Base-by-base conservation (phyloP, 78 protist genomes). In the Dictyostelium intermedium region DNA sequence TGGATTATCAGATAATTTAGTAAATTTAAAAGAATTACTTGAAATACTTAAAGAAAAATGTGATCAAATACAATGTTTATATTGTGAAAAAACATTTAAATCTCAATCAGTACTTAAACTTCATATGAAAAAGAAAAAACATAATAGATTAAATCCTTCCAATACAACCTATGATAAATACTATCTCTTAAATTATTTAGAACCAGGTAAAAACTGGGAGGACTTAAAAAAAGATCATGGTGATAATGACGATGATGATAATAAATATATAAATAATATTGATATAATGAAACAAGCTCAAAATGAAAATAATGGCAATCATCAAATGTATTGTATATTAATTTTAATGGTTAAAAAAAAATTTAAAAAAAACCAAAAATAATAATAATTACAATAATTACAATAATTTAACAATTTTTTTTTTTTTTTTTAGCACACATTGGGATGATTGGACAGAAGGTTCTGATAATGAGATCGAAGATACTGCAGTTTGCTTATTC, bases 101-200 rank as follows among this genome's bases (percentile, higher is more conserved):
- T 83, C 82, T 14, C 27, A 34, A 41, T 16, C 83, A 3, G 91
- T 85, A 11, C 13, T 94, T 16, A 94, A 94, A 73, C 69, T 34
- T 34, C 96, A 94, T 41, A 94, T 94, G 96, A 84, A 89, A 50
- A 94, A 94, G 85, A 94, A 94, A 87, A 86, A 85, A 80, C 96
- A 94, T 69, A 37, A 13, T 20, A 66, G 92, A 79, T 82, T 94
- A 47, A 85, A 94, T 23, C 94, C 96, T 43, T 14, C 53, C 32
- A 94, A 94, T 37, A 94, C 79, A n/a, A 39, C 25, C 14, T 94
- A 94, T 80, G 96, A 94, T 81, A 77, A 87, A 27, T 94, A 86
- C 45, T 94, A 94, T 70, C 70, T 94, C 13, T 79, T 94, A 61
- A 94, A 94, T 85, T 83, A 94, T 39, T 37, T 94, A 50, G 96